Evolutionary conservation across 2,329 filamentous ascomycete species (phyloP), one percentile per base, ranked within the genome.

Genomic region (Penicillium sp.): DNA sequence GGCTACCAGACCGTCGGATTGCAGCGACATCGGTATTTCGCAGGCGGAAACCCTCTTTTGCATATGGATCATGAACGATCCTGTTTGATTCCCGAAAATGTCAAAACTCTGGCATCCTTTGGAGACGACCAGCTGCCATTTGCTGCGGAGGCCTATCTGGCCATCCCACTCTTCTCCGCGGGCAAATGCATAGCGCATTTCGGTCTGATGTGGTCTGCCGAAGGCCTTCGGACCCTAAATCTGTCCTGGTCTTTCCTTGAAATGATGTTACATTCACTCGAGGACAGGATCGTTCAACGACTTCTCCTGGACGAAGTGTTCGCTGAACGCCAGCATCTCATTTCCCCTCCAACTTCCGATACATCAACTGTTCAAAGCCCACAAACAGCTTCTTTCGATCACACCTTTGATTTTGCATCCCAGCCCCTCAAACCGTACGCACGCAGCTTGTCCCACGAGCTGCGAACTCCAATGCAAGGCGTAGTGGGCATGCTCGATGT

Each of bases 401-500:
- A 78, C 44, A 74, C 77, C 18, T 71, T 82, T 20, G 77, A 80
- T 5, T 74, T 69, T 39, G 60, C 76, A 5, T 75, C 80, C 2
- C 82, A 86, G 51, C 84, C 82, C 2, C 69, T 87, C 14, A 84
- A 85, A 59, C 83, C 84, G 0, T 87, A 85, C 60, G 84, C 84
- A n/a, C 77, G 82, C 51, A 86, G 81, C 59, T 67, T 87, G 26
- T 87, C 84, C 0, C 84, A 87, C 55, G 84, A 87, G 61, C 65
- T 87, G 38, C 74, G 84, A 51, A 87, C 84, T 3, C 84, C 84
- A 1, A 86, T 87, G 83, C 84, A 87, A 64, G 84, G 84, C 34
- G 82, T 87, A 6, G 82, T 87, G 11, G 84, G 84, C 6, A 87
- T 87, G 84, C 69, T 87, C 35, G 84, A 87, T 67, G 81, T 87